Conservation (phyloP, 805 yeast genomes). For the Yamadazyma phyllophila region DNA sequence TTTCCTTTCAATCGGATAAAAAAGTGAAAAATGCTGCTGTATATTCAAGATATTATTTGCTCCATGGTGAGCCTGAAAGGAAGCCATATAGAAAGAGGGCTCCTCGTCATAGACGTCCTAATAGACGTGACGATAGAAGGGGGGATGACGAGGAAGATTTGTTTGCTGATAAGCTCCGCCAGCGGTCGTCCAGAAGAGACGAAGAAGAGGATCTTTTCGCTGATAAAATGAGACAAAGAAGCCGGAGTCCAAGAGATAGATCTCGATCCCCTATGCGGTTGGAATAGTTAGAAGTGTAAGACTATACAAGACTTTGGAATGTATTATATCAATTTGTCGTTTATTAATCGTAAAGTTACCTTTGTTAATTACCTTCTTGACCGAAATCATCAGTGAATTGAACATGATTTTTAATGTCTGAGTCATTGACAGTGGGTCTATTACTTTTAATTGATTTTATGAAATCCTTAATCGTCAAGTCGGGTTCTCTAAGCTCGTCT, state of each 20-base stretch:
- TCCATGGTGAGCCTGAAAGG: constrained; percentile 69
- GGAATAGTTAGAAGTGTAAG: not conserved
- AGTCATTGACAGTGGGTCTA: constrained; percentile 90
- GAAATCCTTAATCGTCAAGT: constrained; percentile 85
- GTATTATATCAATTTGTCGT: no score
- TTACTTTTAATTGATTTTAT: constrained; percentile 87
- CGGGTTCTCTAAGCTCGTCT: constrained; percentile 88
- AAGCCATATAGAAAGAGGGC: constrained; percentile 22
- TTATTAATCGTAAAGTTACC: no score
- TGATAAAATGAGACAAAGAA: constrained; percentile 19
- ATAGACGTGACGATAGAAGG: constrained; percentile 11
- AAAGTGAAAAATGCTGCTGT: constrained; percentile 57
- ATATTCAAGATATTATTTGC: constrained; percentile 60
- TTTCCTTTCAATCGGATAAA: constrained; percentile 51
- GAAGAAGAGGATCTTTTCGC: constrained; percentile 38
- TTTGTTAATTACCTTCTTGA: constrained; percentile 79
- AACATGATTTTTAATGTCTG: constrained; percentile 77
- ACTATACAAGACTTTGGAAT: not conserved
- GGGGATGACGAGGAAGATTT: constrained; percentile 16
- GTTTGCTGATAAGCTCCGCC: constrained; percentile 8
- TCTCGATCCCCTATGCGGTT: constrained; percentile 19
- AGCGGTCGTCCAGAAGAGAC: constrained; percentile 6
- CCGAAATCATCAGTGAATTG: constrained; percentile 95
- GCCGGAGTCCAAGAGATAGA: constrained; percentile 20
- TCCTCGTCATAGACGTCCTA: constrained; percentile 10